Conservation (phyloP, 306 rosid species). For the Acacia acuminata region DNA sequence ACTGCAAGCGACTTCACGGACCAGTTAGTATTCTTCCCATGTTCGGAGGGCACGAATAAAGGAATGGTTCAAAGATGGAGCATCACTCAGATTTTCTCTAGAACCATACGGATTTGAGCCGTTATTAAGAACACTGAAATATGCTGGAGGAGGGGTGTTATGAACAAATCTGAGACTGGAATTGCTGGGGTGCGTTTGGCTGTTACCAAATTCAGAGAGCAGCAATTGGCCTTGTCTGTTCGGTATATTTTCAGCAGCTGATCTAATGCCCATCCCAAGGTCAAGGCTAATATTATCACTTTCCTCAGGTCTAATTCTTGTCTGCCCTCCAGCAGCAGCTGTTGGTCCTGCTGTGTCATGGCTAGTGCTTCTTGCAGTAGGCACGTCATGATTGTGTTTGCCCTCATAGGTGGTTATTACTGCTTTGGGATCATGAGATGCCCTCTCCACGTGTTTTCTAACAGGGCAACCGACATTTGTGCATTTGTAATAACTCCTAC, state of each 20-base stretch:
- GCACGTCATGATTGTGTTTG: constrained; percentile 94
- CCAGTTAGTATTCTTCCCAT: constrained; percentile 85
- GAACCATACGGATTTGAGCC: constrained; percentile 64
- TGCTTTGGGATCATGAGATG: constrained; percentile 97
- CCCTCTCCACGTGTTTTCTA: constrained; percentile 95
- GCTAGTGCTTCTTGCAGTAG: constrained; percentile 79
- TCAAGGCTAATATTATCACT: constrained; percentile 83
- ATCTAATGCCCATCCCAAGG: constrained; percentile 84
- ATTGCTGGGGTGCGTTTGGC: constrained; percentile 51
- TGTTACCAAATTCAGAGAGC: constrained; percentile 48
- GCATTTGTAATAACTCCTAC: constrained; percentile 98
- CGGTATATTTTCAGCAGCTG: constrained; percentile 58
- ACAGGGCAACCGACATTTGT: constrained; percentile 96
- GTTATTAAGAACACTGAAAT: constrained; percentile 63
- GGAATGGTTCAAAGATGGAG: constrained; percentile 59
- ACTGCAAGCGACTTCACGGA: constrained; percentile 54
- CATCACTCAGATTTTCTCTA: constrained; percentile 65
- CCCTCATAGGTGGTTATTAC: constrained; percentile 97
- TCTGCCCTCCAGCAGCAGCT: constrained; percentile 34
- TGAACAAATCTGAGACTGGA: constrained; percentile 65
- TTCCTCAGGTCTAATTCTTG: constrained; percentile 69
- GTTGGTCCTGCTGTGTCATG: constrained; percentile 71
- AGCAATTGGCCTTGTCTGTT: constrained; percentile 49
- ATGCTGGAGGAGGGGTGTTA: constrained; percentile 47
- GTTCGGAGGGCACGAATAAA: constrained; percentile 71